Evolutionary conservation across 176 grass and related monocot genomes (phyloP), one percentile per base, ranked within the genome.

Genomic region (Zizania latifolia): DNA sequence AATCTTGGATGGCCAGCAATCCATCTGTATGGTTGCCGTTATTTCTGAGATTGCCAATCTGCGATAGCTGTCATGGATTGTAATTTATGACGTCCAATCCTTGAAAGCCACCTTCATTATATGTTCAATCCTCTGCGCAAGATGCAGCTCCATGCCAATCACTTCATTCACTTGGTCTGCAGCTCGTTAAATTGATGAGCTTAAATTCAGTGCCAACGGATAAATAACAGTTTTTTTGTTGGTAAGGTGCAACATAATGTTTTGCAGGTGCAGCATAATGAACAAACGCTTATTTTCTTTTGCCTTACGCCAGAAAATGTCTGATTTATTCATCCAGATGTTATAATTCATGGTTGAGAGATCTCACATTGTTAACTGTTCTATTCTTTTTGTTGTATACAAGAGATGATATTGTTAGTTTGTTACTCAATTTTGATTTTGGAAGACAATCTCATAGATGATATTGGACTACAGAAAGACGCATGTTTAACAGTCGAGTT

Each of bases 21-120:
- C 17, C 77, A 89, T 70, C 34, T 75, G 15, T 78, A 44, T 60
- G 74, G 84, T 45, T 83, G 57, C 62, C 76, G 65, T 70, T 23
- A 40, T 39, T 69, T 28, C 59, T 12, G 74, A 91, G 65, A 24
- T 45, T 2, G 34, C 62, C 28, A 81, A 88, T 44, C 55, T 83
- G 62, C 75, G n/a, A n/a, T n/a, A 84, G 33, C 63, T 72, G 17
- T 70, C 75, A 8, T 86, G 71, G 60, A 75, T 26, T 16, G 16
- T 45, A 29, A 40, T 77, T 76, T 77, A 72, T 73, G 68, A 82
- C n/a, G 10, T 83, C 22, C 6, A 78, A 70, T 53, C 44, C 27
- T 84, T 84, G 46, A 86, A 40, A 86, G 81, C 44, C 63, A 19
- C 72, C 79, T 14, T 33, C 68, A 51, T n/a, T n/a, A n/a, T n/a